Evolutionary conservation across 768 basidiomycete genomes (phyloP), one percentile per base, ranked within the genome.

Genomic region (Pleurotus salmoneostramineus): DNA sequence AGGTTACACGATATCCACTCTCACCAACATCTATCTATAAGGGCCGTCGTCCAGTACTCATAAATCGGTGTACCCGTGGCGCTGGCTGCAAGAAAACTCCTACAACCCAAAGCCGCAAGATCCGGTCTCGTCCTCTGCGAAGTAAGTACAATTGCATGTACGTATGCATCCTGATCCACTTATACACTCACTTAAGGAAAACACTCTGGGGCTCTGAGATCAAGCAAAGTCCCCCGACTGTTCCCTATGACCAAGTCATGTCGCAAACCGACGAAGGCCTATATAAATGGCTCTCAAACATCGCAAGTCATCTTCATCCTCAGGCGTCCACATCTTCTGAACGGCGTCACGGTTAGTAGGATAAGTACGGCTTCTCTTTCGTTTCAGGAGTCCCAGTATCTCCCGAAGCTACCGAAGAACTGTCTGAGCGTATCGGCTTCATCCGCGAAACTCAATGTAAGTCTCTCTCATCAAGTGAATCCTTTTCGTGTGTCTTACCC

Each of bases 321-420:
- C 10, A 35, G 46, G 8, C 27, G n/a, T 17, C 27, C 12, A 11
- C 45, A 52, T 10, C 40, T 10, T 6, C n/a, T 11, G 11, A 50
- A 35, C 43, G 14, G n/a, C 48, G 33, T 51, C 55, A 40, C 37
- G 37, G 10, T 21, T 21, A 45, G 12, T 62, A 96, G 94, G 83
- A 95, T 62, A 79, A 76, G 49, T 96, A 89, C 66, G 96, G 96
- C 0, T 94, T 98, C 70, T 93, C 88, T 56, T 90, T 97, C 60
- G 79, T 98, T 6, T 77, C 84, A 12, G 91, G 85, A 8, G 89
- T 96, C 10, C 93, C 95, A 3, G 68, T 80, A 0, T 92, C 87
- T 0, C 80, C 91, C 4, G 88, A 94, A 69, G 91, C 85, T 2
- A 99, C 96, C 0, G 93, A 98, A 67, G 75, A 80, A 61, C 77